Conservation (phyloP, 2,329 filamentous ascomycete species). For the Diaporthe destruens region DNA sequence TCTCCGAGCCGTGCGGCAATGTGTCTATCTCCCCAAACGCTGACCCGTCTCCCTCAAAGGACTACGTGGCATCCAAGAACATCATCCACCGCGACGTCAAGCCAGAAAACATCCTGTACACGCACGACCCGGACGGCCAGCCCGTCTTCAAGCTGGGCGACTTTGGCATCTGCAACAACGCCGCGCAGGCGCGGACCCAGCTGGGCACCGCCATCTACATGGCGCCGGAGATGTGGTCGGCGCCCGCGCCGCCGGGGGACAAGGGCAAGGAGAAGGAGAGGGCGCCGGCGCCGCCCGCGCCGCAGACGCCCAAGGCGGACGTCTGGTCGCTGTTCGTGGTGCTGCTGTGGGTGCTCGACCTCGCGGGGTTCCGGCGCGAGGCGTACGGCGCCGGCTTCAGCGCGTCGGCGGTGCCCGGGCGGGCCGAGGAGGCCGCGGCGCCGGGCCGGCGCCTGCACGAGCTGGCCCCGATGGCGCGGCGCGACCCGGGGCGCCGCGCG, state of each 20-base stretch:
- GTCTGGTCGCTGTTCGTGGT: constrained; percentile 44
- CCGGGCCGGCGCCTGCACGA: neutral
- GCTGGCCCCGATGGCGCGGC: constrained; percentile 42
- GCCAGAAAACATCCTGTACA: constrained; percentile 31
- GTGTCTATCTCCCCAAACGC: too few species aligned
- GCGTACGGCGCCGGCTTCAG: neutral
- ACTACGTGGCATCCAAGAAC: neutral
- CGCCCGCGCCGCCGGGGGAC: too few species aligned
- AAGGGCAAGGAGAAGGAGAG: neutral
- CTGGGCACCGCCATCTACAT: constrained; percentile 34
- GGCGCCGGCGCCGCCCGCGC: constrained; percentile 35
- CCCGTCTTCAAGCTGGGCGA: constrained; percentile 44
- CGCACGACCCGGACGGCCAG: neutral
- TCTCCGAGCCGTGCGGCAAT: too few species aligned
- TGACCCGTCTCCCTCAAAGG: neutral
- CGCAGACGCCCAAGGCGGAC: constrained; percentile 42
- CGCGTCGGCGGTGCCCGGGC: neutral
- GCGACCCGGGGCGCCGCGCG: constrained; percentile 44
- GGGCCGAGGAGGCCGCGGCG: neutral
- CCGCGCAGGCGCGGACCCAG: neutral
- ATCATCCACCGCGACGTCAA: constrained; percentile 31
- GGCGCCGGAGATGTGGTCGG: constrained; percentile 38
- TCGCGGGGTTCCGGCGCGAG: constrained; percentile 4
- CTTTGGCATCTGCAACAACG: constrained; percentile 40
- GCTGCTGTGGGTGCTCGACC: constrained; percentile 16